These are phyloP conservation scores for Ascochyta clinopodiicola DNA, from an alignment of 2,329 filamentous ascomycete genomes.

Conservation along the genomic window DNA sequence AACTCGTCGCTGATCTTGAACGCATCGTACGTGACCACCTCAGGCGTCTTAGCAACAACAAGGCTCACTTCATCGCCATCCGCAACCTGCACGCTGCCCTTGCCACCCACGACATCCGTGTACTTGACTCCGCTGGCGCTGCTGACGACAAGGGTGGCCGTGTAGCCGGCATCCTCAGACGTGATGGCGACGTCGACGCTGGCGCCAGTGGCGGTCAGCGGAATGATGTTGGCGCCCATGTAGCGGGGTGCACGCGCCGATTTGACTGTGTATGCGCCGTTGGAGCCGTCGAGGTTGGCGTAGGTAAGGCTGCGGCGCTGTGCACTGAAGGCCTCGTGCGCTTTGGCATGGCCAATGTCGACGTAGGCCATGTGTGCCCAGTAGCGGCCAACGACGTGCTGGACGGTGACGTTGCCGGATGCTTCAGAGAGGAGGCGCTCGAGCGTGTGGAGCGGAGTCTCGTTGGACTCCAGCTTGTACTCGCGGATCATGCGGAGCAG, in stretches of 20 bases:
- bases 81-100: constrained; percentile 7
- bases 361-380: constrained; percentile 62
- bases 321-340: constrained; percentile 48
- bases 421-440: constrained; percentile 48
- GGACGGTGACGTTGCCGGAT: constrained; percentile 33
- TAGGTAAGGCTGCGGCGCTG: constrained; percentile 50
- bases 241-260: constrained; percentile 53
- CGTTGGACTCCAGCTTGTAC: constrained; percentile 55
- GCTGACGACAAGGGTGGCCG: constrained; percentile 18
- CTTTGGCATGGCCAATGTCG: constrained; percentile 56
- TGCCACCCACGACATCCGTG: constrained; percentile 19
- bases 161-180: constrained; percentile 6
- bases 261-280: constrained; percentile 52
- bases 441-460: constrained; percentile 59
- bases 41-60: constrained; percentile 24
- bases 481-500: constrained; percentile 43
- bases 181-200: constrained; percentile 31
- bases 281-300: constrained; percentile 49
- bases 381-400: constrained; percentile 55
- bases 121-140: constrained; percentile 14
- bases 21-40: constrained; percentile 20
- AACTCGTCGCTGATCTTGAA: constrained; percentile 17
- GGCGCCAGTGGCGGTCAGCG: constrained; percentile 44
- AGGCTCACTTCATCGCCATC: constrained; percentile 17
- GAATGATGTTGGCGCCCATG: constrained; percentile 60